A percentile compares a stretch with the other conserved stretches of the same genome.
Conservation (phyloP, 768 basidiomycete genomes). For the Psilocybe sp. region DNA sequence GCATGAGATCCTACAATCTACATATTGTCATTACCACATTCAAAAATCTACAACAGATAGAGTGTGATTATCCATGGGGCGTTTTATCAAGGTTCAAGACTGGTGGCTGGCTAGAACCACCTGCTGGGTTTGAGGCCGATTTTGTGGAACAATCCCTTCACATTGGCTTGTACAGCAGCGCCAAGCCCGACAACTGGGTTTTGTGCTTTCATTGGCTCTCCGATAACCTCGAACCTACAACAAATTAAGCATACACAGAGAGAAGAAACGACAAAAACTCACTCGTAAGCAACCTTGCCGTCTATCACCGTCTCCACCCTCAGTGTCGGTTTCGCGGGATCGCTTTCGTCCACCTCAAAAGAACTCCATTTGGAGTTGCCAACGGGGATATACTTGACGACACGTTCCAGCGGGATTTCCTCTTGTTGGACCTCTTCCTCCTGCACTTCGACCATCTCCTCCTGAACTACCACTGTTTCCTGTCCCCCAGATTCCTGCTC, state of each 20-base stretch:
- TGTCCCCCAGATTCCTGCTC: too few relatives aligned
- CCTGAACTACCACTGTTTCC: not conserved
- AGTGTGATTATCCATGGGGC: too few relatives aligned
- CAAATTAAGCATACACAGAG: not conserved
- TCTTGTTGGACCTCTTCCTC: slow-evolving; percentile 37
- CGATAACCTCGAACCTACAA: slow-evolving; percentile 44
- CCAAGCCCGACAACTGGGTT: slow-evolving; percentile 25
- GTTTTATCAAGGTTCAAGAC: too few relatives aligned
- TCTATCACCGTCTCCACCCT: slow-evolving; percentile 59
- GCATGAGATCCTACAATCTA: too few relatives aligned
- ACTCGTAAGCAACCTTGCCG: slow-evolving; percentile 54
- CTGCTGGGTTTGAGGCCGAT: slow-evolving; percentile 51
- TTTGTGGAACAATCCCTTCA: slow-evolving; percentile 54
- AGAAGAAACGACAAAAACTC: not conserved
- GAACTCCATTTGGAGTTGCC: slow-evolving; percentile 74
- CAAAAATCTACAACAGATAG: not conserved
- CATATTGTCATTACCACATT: too few relatives aligned
- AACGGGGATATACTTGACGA: slow-evolving; percentile 55
- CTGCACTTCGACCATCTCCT: slow-evolving; percentile 13
- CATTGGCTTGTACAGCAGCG: slow-evolving; percentile 41
- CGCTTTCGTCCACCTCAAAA: slow-evolving; percentile 66
- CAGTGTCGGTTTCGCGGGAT: slow-evolving; percentile 47
- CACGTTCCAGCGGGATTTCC: slow-evolving; percentile 47
- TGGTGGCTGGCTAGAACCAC: slow-evolving; percentile 53
- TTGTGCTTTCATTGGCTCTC: slow-evolving; percentile 29